phyloP scores from a whole-genome alignment of 2,329 filamentous ascomycete species.

The Neopestalotiopsis sp. region DNA sequence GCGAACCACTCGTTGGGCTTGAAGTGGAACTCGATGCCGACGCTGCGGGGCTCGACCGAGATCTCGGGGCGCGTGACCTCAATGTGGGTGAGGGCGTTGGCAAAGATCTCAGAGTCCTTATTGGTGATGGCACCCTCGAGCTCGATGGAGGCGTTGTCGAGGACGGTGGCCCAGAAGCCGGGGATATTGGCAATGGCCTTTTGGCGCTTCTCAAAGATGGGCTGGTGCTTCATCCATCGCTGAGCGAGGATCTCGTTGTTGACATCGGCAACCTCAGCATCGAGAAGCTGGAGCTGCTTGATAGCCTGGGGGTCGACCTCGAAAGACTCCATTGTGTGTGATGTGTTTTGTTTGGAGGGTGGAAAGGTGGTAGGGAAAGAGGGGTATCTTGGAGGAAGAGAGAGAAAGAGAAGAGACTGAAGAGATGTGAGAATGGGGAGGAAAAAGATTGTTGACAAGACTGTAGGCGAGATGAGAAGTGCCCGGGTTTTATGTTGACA shows the following conservation, averaged over 20 bases:
- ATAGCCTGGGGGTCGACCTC: slow-evolving; percentile 37
- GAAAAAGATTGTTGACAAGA: not conserved
- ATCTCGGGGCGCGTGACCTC: slow-evolving; percentile 54
- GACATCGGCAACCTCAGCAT: slow-evolving; percentile 37
- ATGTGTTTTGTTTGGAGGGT: not conserved
- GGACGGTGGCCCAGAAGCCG: slow-evolving; percentile 73
- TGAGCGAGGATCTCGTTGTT: slow-evolving; percentile 39
- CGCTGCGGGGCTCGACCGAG: slow-evolving; percentile 61
- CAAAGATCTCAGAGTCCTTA: slow-evolving; percentile 64
- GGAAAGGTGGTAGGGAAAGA: not conserved
- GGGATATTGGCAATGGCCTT: slow-evolving; percentile 62
- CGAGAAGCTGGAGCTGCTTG: slow-evolving; percentile 40
- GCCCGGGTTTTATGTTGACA: slow-evolving; percentile 7
- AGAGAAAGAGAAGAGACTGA: slow-evolving; percentile 2
- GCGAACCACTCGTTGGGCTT: slow-evolving; percentile 67
- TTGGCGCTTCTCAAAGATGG: slow-evolving; percentile 63
- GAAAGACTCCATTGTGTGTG: slow-evolving; percentile 28
- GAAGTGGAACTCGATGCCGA: slow-evolving; percentile 62
- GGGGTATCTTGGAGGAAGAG: not conserved
- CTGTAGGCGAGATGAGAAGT: not conserved
- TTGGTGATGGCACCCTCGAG: slow-evolving; percentile 69
- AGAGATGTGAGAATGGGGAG: not conserved
- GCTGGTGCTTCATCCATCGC: slow-evolving; percentile 36
- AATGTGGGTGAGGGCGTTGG: slow-evolving; percentile 59
- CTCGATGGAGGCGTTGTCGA: slow-evolving; percentile 62